Conservation (phyloP, 164 flowering plant genomes). For the Saururus chinensis region DNA sequence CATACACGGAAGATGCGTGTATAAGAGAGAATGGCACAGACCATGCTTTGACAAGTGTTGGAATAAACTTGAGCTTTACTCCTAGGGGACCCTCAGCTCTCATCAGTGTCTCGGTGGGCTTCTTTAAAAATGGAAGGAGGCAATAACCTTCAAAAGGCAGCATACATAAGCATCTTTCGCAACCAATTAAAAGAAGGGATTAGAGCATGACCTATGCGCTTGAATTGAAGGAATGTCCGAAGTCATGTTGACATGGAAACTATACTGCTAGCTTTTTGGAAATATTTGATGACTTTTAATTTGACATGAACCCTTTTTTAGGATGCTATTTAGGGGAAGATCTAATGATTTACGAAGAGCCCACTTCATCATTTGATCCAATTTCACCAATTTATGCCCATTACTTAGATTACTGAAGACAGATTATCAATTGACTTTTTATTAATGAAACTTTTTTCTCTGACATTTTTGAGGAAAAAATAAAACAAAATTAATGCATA, state of each 20-base stretch:
- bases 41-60: slow-evolving; percentile 12
- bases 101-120: slow-evolving; percentile 27
- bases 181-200: too few species aligned
- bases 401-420: background rate
- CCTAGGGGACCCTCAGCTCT: slow-evolving; percentile 19
- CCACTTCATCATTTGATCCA: slow-evolving; percentile 4
- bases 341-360: slow-evolving; percentile 19
- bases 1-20: background rate
- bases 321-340: slow-evolving; percentile 4
- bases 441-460: background rate
- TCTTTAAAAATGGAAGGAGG: slow-evolving; percentile 1
- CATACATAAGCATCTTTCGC: slow-evolving; percentile 4
- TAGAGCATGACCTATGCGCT: background rate
- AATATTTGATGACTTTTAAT: background rate
- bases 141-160: slow-evolving; percentile 17
- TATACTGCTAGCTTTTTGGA: background rate
- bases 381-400: background rate
- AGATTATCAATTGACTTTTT: background rate
- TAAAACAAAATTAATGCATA: background rate
- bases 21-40: background rate
- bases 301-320: background rate
- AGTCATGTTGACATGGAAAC: slow-evolving; percentile 12
- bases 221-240: background rate
- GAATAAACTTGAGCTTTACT: slow-evolving; percentile 26
- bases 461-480: too few species aligned